Evolutionary conservation across 495 filamentous ascomycete genomes (phyloP).

Genomic region (Eremomyces bilateralis): DNA sequence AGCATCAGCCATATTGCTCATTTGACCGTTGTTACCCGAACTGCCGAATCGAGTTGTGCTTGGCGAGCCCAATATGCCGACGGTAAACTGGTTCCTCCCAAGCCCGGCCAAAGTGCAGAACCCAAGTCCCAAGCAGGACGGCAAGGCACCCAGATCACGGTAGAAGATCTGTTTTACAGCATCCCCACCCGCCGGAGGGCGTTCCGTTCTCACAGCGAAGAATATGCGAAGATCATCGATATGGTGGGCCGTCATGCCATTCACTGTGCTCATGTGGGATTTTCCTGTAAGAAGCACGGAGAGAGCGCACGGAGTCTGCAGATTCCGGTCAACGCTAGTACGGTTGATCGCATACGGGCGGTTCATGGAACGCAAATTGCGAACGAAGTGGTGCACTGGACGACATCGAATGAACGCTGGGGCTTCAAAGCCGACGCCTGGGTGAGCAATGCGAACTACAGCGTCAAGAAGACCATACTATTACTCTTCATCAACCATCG

Average conservation of each 20-base stretch:
- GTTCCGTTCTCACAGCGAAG: slow-evolving; percentile 80
- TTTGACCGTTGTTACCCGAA: slow-evolving; percentile 84
- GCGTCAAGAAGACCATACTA: slow-evolving; percentile 72
- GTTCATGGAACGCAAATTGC: slow-evolving; percentile 74
- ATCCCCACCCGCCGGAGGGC: slow-evolving; percentile 71
- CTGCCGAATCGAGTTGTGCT: slow-evolving; percentile 69
- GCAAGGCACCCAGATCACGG: slow-evolving; percentile 91
- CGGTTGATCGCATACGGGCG: slow-evolving; percentile 66
- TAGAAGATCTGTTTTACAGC: slow-evolving; percentile 95
- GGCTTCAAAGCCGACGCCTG: slow-evolving; percentile 67
- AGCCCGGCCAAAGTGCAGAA: slow-evolving; percentile 77
- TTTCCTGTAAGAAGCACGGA: slow-evolving; percentile 92
- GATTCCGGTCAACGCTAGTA: slow-evolving; percentile 45
- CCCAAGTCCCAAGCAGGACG: slow-evolving; percentile 78
- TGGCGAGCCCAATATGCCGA: slow-evolving; percentile 75
- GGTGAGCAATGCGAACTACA: slow-evolving; percentile 88
- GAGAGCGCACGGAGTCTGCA: slow-evolving; percentile 66
- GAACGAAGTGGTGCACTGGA: slow-evolving; percentile 69
- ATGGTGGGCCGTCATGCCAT: slow-evolving; percentile 85
- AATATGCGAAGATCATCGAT: slow-evolving; percentile 95
- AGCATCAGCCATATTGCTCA: slow-evolving; percentile 99
- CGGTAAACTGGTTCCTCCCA: slow-evolving; percentile 64
- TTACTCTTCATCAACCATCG: slow-evolving; percentile 96
- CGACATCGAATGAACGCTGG: slow-evolving; percentile 48
- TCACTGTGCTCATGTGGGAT: slow-evolving; percentile 78